phyloP scores from a whole-genome alignment of 2,329 filamentous ascomycete species.

The Aciculosporium take region DNA sequence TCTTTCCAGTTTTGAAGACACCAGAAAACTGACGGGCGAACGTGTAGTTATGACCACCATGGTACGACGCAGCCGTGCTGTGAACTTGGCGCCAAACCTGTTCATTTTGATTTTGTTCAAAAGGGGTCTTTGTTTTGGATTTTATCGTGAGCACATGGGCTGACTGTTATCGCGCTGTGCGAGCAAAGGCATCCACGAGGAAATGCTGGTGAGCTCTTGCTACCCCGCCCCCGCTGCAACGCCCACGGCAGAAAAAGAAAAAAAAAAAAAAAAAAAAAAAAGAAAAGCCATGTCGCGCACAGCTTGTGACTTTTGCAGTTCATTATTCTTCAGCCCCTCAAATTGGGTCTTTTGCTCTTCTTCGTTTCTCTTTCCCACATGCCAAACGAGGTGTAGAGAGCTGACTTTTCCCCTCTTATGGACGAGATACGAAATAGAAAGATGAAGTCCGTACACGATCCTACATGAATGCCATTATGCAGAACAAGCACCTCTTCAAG shows the following conservation, averaged over 20 bases:
- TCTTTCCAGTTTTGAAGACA: background rate
- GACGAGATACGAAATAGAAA: constrained; percentile 46
- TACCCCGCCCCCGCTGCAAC: constrained; percentile 7
- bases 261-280: background rate
- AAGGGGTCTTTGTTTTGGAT: background rate
- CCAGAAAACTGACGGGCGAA: background rate
- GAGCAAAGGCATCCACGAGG: constrained; percentile 74
- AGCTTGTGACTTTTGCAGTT: background rate
- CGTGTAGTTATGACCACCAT: constrained; percentile 84
- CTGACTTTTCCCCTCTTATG: background rate
- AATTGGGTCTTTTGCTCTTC: background rate
- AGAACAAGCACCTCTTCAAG: constrained; percentile 91
- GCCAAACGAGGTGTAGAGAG: background rate
- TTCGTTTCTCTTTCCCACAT: no score
- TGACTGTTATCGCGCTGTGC: background rate
- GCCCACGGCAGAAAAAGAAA: background rate
- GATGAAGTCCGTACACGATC: constrained; percentile 94
- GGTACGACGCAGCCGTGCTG: constrained; percentile 37
- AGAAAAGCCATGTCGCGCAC: constrained; percentile 3
- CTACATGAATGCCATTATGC: constrained; percentile 94
- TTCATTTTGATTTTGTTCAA: constrained; percentile 15
- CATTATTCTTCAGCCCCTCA: background rate
- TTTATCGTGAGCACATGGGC: background rate
- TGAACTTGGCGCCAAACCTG: background rate
- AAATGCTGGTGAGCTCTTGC: constrained; percentile 71